phyloP scores from a whole-genome alignment of 78 protist species.

The Polysphondylium violaceum region DNA sequence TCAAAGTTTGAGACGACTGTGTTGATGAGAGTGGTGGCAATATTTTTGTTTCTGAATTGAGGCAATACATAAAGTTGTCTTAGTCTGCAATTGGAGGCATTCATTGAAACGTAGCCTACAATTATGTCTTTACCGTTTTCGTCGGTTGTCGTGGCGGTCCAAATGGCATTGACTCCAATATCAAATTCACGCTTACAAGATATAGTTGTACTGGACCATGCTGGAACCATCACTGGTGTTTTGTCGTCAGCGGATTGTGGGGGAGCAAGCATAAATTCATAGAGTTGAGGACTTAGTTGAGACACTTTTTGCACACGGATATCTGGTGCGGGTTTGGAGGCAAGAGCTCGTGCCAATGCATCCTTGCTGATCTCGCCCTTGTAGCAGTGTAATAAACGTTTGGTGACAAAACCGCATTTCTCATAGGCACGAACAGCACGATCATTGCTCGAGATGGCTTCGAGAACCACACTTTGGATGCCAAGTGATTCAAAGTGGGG shows the following conservation, averaged over 20 bases:
- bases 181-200: not conserved
- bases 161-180: not conserved
- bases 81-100: not conserved
- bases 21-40: not conserved
- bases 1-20: not conserved
- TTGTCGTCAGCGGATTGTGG: not conserved
- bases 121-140: not conserved
- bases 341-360: not conserved
- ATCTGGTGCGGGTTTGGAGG: not conserved
- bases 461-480: not conserved
- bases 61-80: not conserved
- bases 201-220: not conserved
- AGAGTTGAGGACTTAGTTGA: not conserved
- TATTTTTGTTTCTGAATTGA: not conserved
- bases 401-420: not conserved
- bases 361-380: constrained; percentile 2
- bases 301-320: not conserved
- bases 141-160: not conserved
- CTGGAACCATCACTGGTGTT: not conserved
- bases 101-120: not conserved
- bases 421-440: constrained; percentile 2
- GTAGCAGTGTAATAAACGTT: not conserved
- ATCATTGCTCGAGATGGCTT: not conserved
- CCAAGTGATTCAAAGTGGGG: not conserved
- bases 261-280: not conserved